Base-by-base conservation (phyloP, 1,284 basidiomycete genomes). In the Sporisorium scitamineum region DNA sequence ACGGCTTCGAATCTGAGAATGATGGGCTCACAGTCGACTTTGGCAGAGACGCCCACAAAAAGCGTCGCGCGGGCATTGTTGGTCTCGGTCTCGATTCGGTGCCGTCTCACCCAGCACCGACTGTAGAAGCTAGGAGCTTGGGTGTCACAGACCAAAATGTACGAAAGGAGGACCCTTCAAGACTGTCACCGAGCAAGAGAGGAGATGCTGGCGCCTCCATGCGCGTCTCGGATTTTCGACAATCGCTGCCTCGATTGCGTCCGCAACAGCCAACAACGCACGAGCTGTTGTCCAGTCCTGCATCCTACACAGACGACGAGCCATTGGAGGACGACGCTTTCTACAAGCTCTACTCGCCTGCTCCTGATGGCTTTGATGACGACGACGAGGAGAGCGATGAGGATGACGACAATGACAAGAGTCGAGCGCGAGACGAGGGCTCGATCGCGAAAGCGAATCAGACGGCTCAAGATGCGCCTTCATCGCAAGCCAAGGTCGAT, bases 321-420 rank as follows among this genome's bases (percentile, higher is more conserved):
- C 39, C 66, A 0, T 32, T 75, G 45, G 72, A 75, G 45, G 72
- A 75, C 32, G 72, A 75, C 13, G 72, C 67, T 1, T 75, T 70
- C 53, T 75, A 75, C 55, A 41, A 75, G 63, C 67, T 75, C 34
- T 75, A 75, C 56, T 75, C 72, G 7, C 72, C 72, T 13, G 71
- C 51, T 18, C 32, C 63, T n/a, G 53, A 50, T 27, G 61, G 27
- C 34, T 56, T 39, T n/a, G 66, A 70, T 10, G 66, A 70, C 10
- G 72, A 67, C 13, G 62, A 69, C 14, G 72, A 69, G 24, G 72
- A 69, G 24, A 62, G 52, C 31, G 67, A 63, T 31, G 54, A 62
- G 18, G 45, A 57, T 16, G 59, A 66, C 6, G 37, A 54, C 7
- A 20, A 32, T 0, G 42, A 42, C 10, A 29, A 29, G 22, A 20